Evolutionary conservation across 768 basidiomycete genomes (phyloP), one percentile per base, ranked within the genome.

Genomic region (Flagelloscypha sp.): DNA sequence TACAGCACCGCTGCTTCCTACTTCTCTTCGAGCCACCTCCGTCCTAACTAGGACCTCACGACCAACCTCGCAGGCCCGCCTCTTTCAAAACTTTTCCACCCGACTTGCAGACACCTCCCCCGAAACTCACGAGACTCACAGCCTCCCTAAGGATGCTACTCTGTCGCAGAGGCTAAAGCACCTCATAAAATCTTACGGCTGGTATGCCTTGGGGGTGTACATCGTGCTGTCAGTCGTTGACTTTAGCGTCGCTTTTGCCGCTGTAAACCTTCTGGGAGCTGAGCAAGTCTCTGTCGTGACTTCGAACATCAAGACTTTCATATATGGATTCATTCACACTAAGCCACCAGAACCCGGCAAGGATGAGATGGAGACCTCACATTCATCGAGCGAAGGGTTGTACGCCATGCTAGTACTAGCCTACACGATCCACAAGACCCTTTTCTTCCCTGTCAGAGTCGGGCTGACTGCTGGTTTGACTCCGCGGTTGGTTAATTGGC

Each of bases 141-240:
- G 56, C n/a, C 55, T 68, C 1, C 72, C 72, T 6, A 63, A 73
- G 17, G 54, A 74, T 43, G 62, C 71, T 3, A 59, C 78, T 1
- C 63, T 88, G 37, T 75, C 82, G 1, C 74, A 83, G 54, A 73
- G 79, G 13, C 64, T 92, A 16, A 88, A 80, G 51, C 70, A 76
- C 46, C 81, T 97, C 39, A 80, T 92, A 40, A 92, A 84, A 53
- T 74, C 84, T 4, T 95, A 98, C 54, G 94, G 94, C 20, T 90
- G 87, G 86, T 94, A 93, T 53, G 90, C 95, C 13, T 70, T 98
- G 19, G 92, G 85, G 21, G 79, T 98, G 17, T 99, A 99, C 65
- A 28, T 81, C 43, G 52, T 80, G 33, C 54, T 98, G 36, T 72
- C 74, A 27, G 63, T 66, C 6, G 51, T 92, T 53, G 95, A 99